Percentiles rank a stretch among this genome's conserved stretches.
These are phyloP conservation scores for Annona cherimola DNA, from an alignment of 164 flowering plant genomes.

Conservation along the genomic window DNA sequence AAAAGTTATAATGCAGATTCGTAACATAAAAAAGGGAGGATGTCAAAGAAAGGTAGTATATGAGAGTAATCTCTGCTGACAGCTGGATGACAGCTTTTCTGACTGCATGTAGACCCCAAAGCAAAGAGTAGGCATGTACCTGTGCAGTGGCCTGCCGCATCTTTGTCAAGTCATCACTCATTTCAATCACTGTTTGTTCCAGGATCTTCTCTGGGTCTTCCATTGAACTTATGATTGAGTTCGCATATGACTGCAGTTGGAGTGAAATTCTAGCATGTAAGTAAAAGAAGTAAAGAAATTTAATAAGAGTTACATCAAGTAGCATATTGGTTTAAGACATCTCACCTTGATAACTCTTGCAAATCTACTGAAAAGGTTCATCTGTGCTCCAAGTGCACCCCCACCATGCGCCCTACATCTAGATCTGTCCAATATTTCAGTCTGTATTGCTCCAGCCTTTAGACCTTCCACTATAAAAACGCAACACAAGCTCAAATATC, in stretches of 20 bases:
- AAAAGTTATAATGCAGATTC: neutral
- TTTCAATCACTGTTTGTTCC: conserved; percentile 89
- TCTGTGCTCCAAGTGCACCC: conserved; percentile 57
- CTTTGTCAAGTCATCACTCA: conserved; percentile 94
- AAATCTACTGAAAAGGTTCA: conserved; percentile 88
- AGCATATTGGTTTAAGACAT: neutral
- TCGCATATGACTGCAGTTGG: conserved; percentile 78
- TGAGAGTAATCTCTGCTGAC: neutral
- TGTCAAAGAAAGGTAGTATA: conserved; percentile 1
- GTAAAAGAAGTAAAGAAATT: neutral
- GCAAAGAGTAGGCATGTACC: conserved; percentile 28
- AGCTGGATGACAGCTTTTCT: neutral
- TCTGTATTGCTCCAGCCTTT: conserved; percentile 30
- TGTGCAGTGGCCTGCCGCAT: conserved; percentile 99
- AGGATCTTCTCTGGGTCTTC: conserved; percentile 97
- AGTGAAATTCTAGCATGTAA: conserved; percentile 6
- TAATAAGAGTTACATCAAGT: neutral
- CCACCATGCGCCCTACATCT: conserved; percentile 37
- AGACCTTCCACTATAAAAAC: conserved; percentile 23
- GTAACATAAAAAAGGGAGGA: neutral
- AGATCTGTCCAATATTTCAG: conserved; percentile 21
- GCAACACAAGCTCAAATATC: neutral
- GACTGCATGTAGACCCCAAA: neutral
- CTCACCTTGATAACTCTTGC: conserved; percentile 85
- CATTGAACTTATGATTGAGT: conserved; percentile 73